Conservation (phyloP, 768 basidiomycete genomes). For the Xanthoconium purpureum region DNA sequence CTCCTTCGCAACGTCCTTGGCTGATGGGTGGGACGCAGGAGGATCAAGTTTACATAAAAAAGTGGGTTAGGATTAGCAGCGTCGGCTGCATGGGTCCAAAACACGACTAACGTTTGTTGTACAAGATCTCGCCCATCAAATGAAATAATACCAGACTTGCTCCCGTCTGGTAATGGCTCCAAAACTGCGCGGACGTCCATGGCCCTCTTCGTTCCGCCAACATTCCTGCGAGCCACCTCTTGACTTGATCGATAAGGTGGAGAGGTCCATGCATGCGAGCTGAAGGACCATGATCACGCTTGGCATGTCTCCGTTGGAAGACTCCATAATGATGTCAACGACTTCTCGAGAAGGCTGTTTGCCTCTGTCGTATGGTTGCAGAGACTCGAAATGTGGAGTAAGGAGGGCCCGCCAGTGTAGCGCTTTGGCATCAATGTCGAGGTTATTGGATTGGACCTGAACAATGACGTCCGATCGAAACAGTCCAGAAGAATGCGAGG, state of each 20-base stretch:
- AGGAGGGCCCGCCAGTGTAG: too few relatives aligned
- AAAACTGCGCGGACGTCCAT: conserved; percentile 41
- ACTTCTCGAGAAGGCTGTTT: too few relatives aligned
- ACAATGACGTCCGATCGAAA: too few relatives aligned
- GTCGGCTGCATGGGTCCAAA: neutral
- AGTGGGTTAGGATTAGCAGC: conserved; percentile 1
- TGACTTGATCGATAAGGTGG: conserved; percentile 13
- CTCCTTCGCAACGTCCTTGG: conserved; percentile 63
- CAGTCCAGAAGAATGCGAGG: too few relatives aligned
- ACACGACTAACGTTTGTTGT: conserved; percentile 75
- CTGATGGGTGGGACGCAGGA: conserved; percentile 48
- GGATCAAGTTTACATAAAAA: conserved; percentile 72
- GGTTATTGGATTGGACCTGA: too few relatives aligned
- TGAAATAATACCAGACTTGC: conserved; percentile 89
- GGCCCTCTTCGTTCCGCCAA: conserved; percentile 13
- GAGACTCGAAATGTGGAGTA: too few relatives aligned
- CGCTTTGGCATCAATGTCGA: too few relatives aligned
- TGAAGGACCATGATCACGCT: conserved; percentile 92
- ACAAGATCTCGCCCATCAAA: conserved; percentile 87
- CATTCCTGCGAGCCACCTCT: conserved; percentile 34
- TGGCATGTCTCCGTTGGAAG: neutral
- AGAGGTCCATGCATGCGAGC: conserved; percentile 60
- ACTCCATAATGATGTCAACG: too few relatives aligned
- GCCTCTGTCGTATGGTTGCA: too few relatives aligned
- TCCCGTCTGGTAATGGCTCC: conserved; percentile 81